Base-by-base conservation (phyloP, 495 filamentous ascomycete species). In the Chaetomidium leptoderma region DNA sequence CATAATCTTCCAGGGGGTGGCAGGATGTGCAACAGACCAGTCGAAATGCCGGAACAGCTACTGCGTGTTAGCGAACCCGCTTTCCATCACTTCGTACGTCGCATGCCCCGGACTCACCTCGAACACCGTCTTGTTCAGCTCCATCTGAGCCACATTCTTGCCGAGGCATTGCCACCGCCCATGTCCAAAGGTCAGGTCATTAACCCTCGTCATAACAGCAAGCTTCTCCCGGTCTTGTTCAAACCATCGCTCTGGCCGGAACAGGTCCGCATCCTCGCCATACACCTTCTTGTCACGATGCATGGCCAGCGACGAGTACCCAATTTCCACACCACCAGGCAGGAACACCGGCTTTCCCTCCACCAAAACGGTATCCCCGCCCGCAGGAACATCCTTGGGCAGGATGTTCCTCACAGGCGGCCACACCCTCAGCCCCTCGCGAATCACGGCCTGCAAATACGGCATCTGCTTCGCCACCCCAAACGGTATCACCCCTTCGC, bases 211-310 rank as follows among this genome's bases (percentile, higher is more conserved):
- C 63, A 66, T 66, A 11, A n/a, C 44, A 10, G 61, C 58, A 44
- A 61, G 39, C 42, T 55, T 60, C 10, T 47, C 55, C 0, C n/a
- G 42, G n/a, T 63, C 60, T 3, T 60, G 61, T 23, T 77, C 74
- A n/a, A 83, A 68, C 81, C 81, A 85, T 48, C 81, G 66, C 58
- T 81, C 81, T 0, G 81, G 82, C 8, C 74, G 67, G 57, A 79
- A 85, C 10, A 65, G 45, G 40, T 74, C 64, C 1, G 69, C 71
- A 62, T 81, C 75, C 30, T 68, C 64, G 0, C 80, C 81, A 55
- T 69, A 82, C 6, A 82, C 56, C 9, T 62, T 61, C 57, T 62
- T 46, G 54, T 59, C 48, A 63, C 66, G 24, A 4, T 73, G 61
- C 19, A 73, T 62, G 29, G 54, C 61, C 62, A 64, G 64, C 21